Evolutionary conservation across 768 basidiomycete genomes (phyloP).

Genomic region (Mycena latifolia): DNA sequence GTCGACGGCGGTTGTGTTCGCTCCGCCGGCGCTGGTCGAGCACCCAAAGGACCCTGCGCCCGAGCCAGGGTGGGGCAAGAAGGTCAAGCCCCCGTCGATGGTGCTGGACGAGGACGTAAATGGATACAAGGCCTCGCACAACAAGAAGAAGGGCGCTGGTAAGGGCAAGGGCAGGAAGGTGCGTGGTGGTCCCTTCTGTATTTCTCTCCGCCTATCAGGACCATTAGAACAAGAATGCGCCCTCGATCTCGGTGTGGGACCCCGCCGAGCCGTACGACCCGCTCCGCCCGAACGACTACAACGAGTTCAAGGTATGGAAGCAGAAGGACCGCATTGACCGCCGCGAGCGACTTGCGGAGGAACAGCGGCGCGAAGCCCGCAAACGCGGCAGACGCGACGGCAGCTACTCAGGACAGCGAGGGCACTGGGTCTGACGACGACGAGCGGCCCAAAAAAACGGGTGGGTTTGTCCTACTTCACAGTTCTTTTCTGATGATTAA

Average conservation of each 20-base stretch:
- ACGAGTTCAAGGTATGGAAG: slow-evolving; percentile 88
- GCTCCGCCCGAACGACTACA: slow-evolving; percentile 87
- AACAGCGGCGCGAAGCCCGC: slow-evolving; percentile 66
- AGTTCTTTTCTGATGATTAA: slow-evolving; percentile 14
- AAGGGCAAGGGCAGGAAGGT: slow-evolving; percentile 76
- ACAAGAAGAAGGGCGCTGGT: slow-evolving; percentile 66
- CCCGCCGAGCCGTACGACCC: slow-evolving; percentile 86
- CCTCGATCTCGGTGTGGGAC: slow-evolving; percentile 74
- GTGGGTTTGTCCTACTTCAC: slow-evolving; percentile 49
- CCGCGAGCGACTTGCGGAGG: slow-evolving; percentile 74
- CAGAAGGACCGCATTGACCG: slow-evolving; percentile 81
- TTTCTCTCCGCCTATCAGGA: slow-evolving; percentile 13
- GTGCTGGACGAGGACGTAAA: slow-evolving; percentile 91
- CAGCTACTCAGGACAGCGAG: slow-evolving; percentile 78
- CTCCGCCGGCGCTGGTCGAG: slow-evolving; percentile 49
- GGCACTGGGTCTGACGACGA: slow-evolving; percentile 73
- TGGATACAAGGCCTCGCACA: slow-evolving; percentile 75
- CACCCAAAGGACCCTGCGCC: slow-evolving; percentile 51
- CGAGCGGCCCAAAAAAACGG: slow-evolving; percentile 75
- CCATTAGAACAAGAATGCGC: slow-evolving; percentile 59
- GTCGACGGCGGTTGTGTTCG: slow-evolving; percentile 47
- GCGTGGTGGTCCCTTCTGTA: slow-evolving; percentile 27
- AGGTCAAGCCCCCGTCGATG: slow-evolving; percentile 93
- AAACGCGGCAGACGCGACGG: slow-evolving; percentile 68
- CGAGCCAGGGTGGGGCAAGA: slow-evolving; percentile 84